Conservation (phyloP, 257 asterid species). For the Solanum appendiculatum region DNA sequence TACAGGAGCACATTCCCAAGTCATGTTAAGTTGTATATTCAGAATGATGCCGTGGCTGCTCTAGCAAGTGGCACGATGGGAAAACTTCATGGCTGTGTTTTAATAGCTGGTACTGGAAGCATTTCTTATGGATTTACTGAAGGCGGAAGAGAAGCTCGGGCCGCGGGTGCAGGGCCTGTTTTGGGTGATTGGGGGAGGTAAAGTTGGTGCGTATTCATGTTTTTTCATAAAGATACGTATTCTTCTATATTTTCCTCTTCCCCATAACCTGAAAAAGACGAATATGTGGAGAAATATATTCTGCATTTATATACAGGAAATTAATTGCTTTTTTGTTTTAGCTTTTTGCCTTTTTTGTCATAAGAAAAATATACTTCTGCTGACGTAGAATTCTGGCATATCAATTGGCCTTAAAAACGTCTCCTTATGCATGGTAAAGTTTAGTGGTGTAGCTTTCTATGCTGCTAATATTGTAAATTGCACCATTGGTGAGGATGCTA, state of each 20-base stretch:
- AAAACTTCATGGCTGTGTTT: slow-evolving; percentile 85
- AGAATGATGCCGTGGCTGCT: slow-evolving; percentile 96
- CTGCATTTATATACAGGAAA: not conserved
- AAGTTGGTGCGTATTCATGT: slow-evolving; percentile 10
- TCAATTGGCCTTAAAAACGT: not conserved
- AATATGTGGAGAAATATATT: not conserved
- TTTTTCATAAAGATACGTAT: not conserved
- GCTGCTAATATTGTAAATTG: not conserved
- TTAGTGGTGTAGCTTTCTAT: not conserved
- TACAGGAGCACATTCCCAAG: slow-evolving; percentile 62
- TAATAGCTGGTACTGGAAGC: slow-evolving; percentile 94
- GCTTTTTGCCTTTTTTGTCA: not conserved
- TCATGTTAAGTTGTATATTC: slow-evolving; percentile 58
- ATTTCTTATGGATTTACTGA: slow-evolving; percentile 90
- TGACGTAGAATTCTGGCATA: not conserved
- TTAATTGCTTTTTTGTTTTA: not conserved
- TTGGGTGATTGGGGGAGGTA: slow-evolving; percentile 99
- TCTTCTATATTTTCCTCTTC: not conserved
- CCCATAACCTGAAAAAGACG: not conserved
- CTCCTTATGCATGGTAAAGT: not conserved
- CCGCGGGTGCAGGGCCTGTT: slow-evolving; percentile 98
- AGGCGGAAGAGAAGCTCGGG: slow-evolving; percentile 89
- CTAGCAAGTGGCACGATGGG: slow-evolving; percentile 99
- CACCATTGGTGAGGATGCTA: not conserved
- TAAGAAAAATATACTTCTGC: not conserved